A percentile compares a stretch with the other conserved stretches of the same genome.
phyloP scores from a whole-genome alignment of 129 eudicot genomes.

The Sambucus nigra region DNA sequence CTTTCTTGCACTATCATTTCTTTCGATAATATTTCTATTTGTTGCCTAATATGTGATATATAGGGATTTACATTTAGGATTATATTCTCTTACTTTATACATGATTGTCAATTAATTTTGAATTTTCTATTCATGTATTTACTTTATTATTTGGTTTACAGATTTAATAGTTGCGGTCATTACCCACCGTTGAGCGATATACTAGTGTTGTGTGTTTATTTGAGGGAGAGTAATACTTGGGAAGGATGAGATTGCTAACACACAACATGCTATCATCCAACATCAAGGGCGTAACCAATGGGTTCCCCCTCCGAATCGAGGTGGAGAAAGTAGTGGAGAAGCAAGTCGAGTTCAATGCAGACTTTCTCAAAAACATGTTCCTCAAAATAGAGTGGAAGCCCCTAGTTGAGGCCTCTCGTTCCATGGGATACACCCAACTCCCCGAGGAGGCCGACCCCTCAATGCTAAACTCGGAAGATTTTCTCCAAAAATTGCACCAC shows the following conservation, averaged over 20 bases:
- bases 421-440: conserved; percentile 64
- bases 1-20: too few relatives aligned
- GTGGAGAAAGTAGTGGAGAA: conserved; percentile 43
- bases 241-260: conserved; percentile 68
- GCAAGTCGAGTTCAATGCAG: conserved; percentile 57
- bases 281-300: conserved; percentile 83
- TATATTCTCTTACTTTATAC: too few relatives aligned
- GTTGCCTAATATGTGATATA: too few relatives aligned
- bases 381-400: conserved; percentile 73
- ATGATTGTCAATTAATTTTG: too few relatives aligned
- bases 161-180: too few relatives aligned
- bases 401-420: conserved; percentile 54
- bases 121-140: too few relatives aligned
- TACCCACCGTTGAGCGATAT: too few relatives aligned
- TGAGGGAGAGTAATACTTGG: too few relatives aligned
- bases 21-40: too few relatives aligned
- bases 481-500: conserved; percentile 67
- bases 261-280: conserved; percentile 91
- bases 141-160: too few relatives aligned
- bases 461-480: conserved; percentile 60
- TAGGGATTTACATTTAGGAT: too few relatives aligned
- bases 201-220: too few relatives aligned
- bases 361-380: conserved; percentile 81
- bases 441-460: conserved; percentile 59
- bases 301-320: conserved; percentile 71